Conservation (phyloP, 2,329 filamentous ascomycete species). For the Cladosporium sp. region DNA sequence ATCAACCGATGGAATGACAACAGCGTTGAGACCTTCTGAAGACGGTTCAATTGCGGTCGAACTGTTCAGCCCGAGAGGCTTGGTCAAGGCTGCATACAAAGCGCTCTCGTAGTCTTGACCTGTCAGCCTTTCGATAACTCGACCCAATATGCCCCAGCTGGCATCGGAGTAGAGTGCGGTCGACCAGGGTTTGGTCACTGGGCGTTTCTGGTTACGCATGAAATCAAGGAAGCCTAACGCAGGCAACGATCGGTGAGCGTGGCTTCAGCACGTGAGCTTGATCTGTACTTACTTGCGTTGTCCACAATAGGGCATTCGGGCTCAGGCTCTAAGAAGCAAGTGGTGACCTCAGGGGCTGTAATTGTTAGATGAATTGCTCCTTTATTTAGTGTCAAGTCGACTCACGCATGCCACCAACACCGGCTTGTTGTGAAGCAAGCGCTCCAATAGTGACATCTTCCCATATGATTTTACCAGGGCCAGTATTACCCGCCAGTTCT, state of each 20-base stretch:
- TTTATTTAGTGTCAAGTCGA: background rate
- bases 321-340: background rate
- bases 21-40: conserved; percentile 18
- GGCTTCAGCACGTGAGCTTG: background rate
- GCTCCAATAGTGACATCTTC: conserved; percentile 14
- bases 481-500: background rate
- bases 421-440: conserved; percentile 6
- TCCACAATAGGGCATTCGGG: background rate
- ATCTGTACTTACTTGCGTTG: background rate
- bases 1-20: conserved; percentile 33
- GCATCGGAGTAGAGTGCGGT: conserved; percentile 33
- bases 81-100: conserved; percentile 32
- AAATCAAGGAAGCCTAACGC: conserved; percentile 32
- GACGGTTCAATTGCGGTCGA: conserved; percentile 29
- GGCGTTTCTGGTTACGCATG: conserved; percentile 26
- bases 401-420: background rate
- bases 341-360: background rate
- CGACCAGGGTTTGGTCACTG: conserved; percentile 29
- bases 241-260: background rate
- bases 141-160: conserved; percentile 32
- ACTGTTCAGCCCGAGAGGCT: conserved; percentile 35
- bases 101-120: conserved; percentile 31
- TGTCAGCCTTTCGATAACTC: conserved; percentile 36
- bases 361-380: background rate
- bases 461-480: conserved; percentile 1